phyloP scores from a whole-genome alignment of 371 early-diverging fungal species.

The Phascolomyces articulosus region DNA sequence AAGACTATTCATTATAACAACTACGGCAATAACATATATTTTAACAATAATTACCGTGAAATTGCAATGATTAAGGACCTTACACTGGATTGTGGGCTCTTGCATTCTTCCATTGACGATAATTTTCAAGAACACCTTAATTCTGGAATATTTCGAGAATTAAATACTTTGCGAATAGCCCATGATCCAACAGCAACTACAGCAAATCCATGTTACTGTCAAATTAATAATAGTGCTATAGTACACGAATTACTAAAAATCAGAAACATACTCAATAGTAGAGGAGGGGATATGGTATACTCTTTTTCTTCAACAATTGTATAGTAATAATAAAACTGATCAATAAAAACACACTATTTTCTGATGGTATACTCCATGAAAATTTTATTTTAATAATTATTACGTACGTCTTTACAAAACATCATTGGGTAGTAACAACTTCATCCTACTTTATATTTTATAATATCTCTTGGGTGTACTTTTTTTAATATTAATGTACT shows the following conservation, averaged over 20 bases:
- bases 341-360: background rate
- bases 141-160: background rate
- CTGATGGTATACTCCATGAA: no score
- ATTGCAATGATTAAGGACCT: background rate
- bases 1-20: no score
- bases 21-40: no score
- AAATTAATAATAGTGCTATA: background rate
- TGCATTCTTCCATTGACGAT: background rate
- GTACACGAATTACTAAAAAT: background rate
- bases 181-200: background rate
- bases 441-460: no score
- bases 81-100: background rate
- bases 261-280: background rate
- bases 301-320: background rate
- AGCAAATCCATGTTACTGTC: background rate
- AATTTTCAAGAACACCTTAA: background rate
- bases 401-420: no score
- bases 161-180: background rate
- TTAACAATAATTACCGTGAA: no score
- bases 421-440: no score
- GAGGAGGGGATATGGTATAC: background rate
- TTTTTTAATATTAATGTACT: no score
- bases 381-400: no score
- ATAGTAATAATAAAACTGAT: no score
- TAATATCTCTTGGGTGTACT: no score